phyloP scores from a whole-genome alignment of 768 basidiomycete genomes.

The Russula sp. region DNA sequence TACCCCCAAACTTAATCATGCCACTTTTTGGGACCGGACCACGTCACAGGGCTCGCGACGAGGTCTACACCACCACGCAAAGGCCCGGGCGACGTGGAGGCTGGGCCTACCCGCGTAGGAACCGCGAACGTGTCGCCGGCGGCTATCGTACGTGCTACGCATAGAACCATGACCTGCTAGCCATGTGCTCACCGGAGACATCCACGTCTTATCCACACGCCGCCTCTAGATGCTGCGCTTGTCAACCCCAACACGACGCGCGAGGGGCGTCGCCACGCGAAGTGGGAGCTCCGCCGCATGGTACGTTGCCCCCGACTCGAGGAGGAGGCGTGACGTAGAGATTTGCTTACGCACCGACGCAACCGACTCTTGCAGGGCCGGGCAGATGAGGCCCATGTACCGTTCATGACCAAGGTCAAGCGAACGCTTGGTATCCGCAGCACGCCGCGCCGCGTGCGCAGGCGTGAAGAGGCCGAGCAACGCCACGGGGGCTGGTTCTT shows the following conservation, averaged over 20 bases:
- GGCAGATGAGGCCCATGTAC: slow-evolving; percentile 38
- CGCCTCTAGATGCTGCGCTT: slow-evolving; percentile 39
- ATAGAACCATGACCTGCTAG: neutral
- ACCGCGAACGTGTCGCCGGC: slow-evolving; percentile 43
- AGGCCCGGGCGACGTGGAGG: slow-evolving; percentile 9
- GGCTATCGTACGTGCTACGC: slow-evolving; percentile 39
- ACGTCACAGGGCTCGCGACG: neutral
- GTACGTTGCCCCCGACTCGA: slow-evolving; percentile 29
- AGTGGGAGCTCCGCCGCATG: slow-evolving; percentile 42
- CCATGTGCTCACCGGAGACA: neutral
- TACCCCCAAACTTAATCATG: slow-evolving; percentile 7
- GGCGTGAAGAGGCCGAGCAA: neutral
- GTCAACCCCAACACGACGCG: slow-evolving; percentile 47
- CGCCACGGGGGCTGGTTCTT: neutral
- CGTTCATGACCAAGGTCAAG: slow-evolving; percentile 48
- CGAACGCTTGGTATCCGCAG: slow-evolving; percentile 47
- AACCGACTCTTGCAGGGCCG: slow-evolving; percentile 34
- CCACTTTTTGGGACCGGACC: slow-evolving; percentile 9
- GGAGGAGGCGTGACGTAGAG: neutral
- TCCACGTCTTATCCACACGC: too few species aligned
- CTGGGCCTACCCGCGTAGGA: slow-evolving; percentile 26
- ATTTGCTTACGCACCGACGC: neutral
- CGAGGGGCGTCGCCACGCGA: slow-evolving; percentile 41
- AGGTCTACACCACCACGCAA: neutral
- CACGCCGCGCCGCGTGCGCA: slow-evolving; percentile 32